Conservation (phyloP, 2,329 filamentous ascomycete genomes). For the Aspergillus quadricinctus region DNA sequence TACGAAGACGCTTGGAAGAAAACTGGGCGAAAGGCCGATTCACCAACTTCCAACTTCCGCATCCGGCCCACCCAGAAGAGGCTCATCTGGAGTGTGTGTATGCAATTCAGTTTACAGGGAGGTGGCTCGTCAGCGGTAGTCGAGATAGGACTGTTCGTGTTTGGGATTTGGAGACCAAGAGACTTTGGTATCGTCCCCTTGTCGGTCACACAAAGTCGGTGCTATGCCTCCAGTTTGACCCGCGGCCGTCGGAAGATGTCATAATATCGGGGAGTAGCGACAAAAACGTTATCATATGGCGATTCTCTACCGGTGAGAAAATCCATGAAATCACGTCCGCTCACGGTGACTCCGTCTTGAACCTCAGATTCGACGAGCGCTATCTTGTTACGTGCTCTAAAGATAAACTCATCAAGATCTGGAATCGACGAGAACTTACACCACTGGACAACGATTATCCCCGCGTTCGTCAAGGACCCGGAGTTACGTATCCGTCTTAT, state of each 20-base stretch:
- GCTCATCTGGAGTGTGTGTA: conserved; percentile 93
- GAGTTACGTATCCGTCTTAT: conserved; percentile 49
- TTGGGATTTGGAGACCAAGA: conserved; percentile 80
- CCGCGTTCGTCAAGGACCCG: conserved; percentile 36
- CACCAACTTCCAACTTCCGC: conserved; percentile 84
- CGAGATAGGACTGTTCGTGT: conserved; percentile 82
- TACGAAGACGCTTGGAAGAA: conserved; percentile 75
- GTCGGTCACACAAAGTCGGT: conserved; percentile 79
- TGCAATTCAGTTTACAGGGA: conserved; percentile 80
- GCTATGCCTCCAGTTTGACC: conserved; percentile 91
- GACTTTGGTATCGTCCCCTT: conserved; percentile 71
- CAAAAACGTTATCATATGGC: conserved; percentile 84
- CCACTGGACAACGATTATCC: conserved; percentile 45
- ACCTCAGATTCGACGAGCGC: conserved; percentile 84
- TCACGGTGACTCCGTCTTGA: conserved; percentile 86
- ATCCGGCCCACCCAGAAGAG: conserved; percentile 73
- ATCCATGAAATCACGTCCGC: conserved; percentile 71
- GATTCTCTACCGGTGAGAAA: conserved; percentile 82
- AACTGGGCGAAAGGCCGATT: conserved; percentile 87
- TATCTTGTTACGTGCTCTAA: conserved; percentile 97
- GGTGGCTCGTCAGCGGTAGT: conserved; percentile 89
- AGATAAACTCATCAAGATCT: conserved; percentile 94
- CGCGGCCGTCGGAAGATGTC: conserved; percentile 78
- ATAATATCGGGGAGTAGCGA: conserved; percentile 96
- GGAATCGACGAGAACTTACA: conserved; percentile 70